Base-by-base conservation (phyloP, 106 monocot genomes). In the Iris macrosiphon region DNA sequence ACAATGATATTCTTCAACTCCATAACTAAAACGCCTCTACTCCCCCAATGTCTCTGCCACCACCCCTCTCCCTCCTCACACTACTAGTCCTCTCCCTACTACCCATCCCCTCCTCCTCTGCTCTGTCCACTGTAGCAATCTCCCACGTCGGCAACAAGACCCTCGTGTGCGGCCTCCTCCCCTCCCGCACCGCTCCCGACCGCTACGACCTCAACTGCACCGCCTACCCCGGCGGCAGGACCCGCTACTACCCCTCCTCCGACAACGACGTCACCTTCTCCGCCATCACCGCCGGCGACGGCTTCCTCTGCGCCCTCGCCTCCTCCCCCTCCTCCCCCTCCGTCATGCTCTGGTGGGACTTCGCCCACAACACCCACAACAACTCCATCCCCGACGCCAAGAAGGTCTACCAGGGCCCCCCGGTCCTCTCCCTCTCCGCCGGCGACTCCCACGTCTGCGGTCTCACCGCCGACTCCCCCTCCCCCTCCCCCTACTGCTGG, bases 271-370 rank as follows among this genome's bases (percentile, higher is more conserved):
- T 45, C 21, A 52, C 73, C 28, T 91, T 72, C 72, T 66, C 86
- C 27, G 90, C 77, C 42, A 52, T 96, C 44, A 86, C 86, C 48
- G 82, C 96, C 15, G 89, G 89, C 28, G 42, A 80, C 39, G 86
- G 61, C 30, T 96, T 90, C 72, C 61, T 96, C n/a, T 90, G 96
- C 57, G 89, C 72, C 31, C 43, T 91, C 56, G 42, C 62, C 33
- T 17, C 45, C 12, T 48, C 60, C 1, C 10, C 59, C 20, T 20
- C 42, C 16, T 49, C 23, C 19, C 23, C 11, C 18, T 61, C 72
- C 30, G 24, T 70, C n/a, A 91, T 98, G 98, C 51, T 58, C 0
- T 98, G 98, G 98, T 98, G 98, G 98, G 75, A 72, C 46, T 66
- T 90, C 44, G 14, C 40, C 20, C 50, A 31, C 0, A 48, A 14